These are phyloP conservation scores for Rhynchosporium agropyri DNA, from an alignment of 2,329 filamentous ascomycete genomes.

Conservation along the genomic window DNA sequence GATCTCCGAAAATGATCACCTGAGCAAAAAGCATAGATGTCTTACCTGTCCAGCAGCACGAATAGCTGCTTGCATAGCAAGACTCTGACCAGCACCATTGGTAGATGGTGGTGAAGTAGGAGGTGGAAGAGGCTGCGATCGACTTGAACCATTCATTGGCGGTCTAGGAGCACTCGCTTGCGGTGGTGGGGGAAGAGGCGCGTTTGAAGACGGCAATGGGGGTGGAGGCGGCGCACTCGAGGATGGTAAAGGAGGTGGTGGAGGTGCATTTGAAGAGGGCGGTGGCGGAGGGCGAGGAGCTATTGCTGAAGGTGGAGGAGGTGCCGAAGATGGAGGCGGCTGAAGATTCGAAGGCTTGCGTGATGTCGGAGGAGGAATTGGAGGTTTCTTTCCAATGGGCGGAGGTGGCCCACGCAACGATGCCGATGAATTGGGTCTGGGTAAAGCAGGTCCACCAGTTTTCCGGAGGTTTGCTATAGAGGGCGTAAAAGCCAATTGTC, in stretches of 20 bases:
- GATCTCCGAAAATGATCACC: neutral
- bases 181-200: conserved; percentile 39
- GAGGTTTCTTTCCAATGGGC: conserved; percentile 75
- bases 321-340: conserved; percentile 44
- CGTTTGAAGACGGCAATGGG: conserved; percentile 35
- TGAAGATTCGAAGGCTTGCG: conserved; percentile 57
- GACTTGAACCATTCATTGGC: conserved; percentile 26
- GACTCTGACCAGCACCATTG: conserved; percentile 41
- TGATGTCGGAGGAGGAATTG: conserved; percentile 57
- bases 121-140: conserved; percentile 34
- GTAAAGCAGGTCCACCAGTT: conserved; percentile 50
- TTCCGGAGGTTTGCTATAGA: conserved; percentile 65
- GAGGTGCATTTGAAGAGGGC: conserved; percentile 44
- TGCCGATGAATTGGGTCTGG: conserved; percentile 61
- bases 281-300: conserved; percentile 41
- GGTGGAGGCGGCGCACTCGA: conserved; percentile 42
- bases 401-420: conserved; percentile 74
- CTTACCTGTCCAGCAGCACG: conserved; percentile 44
- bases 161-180: conserved; percentile 39
- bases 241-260: conserved; percentile 39
- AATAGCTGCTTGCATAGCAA: conserved; percentile 50
- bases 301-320: conserved; percentile 43
- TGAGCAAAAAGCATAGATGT: neutral
- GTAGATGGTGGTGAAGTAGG: conserved; percentile 45
- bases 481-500: conserved; percentile 50